These are phyloP conservation scores for Mycena olivaceomarginata DNA, from an alignment of 768 basidiomycete species.

Conservation along the genomic window DNA sequence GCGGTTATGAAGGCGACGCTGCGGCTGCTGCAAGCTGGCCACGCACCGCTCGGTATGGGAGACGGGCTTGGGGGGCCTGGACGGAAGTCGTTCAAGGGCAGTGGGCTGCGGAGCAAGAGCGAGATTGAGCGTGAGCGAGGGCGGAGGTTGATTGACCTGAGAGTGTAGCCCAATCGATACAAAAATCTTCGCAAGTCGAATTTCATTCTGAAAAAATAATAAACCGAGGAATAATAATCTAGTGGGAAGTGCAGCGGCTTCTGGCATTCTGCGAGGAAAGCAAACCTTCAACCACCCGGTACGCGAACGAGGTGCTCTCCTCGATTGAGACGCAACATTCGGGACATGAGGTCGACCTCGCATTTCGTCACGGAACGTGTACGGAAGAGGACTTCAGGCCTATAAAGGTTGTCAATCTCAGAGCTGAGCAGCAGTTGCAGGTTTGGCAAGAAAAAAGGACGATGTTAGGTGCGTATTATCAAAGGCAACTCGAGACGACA, in stretches of 20 bases:
- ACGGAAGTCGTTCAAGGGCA: conserved; percentile 83
- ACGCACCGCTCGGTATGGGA: conserved; percentile 88
- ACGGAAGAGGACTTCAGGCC: too few relatives aligned
- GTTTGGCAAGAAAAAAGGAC: too few relatives aligned
- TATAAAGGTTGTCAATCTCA: too few relatives aligned
- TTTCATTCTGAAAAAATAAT: background rate
- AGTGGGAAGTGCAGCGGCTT: background rate
- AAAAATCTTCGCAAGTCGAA: background rate
- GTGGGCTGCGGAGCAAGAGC: conserved; percentile 78
- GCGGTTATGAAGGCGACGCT: conserved; percentile 92
- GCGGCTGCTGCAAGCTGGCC: conserved; percentile 90
- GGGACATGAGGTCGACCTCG: too few relatives aligned
- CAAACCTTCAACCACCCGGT: too few relatives aligned
- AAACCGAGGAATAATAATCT: background rate
- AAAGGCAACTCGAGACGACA: too few relatives aligned
- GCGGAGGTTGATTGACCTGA: conserved; percentile 82
- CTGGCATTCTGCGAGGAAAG: too few relatives aligned
- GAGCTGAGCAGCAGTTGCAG: too few relatives aligned
- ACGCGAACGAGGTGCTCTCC: too few relatives aligned
- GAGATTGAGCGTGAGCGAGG: conserved; percentile 91
- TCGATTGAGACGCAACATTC: too few relatives aligned
- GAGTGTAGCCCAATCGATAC: conserved; percentile 59
- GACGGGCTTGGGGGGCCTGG: conserved; percentile 87
- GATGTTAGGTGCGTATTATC: too few relatives aligned
- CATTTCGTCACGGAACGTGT: too few relatives aligned